A percentile compares a stretch with the other conserved stretches of the same genome.
These are phyloP conservation scores for Acrocalymma vagum DNA, from an alignment of 2,329 filamentous ascomycete species.

Conservation along the genomic window DNA sequence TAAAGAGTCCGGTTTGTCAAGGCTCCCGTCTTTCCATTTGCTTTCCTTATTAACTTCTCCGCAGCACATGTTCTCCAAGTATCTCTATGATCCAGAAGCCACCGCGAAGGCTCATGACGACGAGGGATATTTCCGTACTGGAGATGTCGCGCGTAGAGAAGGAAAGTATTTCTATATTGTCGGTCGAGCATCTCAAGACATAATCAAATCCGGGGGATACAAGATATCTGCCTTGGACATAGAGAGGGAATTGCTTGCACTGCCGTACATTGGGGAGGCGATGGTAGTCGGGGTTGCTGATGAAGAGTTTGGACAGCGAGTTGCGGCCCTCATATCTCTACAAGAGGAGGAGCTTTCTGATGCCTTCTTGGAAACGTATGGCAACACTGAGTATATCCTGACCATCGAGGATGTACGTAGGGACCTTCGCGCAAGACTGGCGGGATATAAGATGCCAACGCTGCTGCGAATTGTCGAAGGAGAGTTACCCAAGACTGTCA, in stretches of 20 bases:
- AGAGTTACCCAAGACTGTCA: slow-evolving; percentile 59
- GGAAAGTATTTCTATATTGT: slow-evolving; percentile 62
- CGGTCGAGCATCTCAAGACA: slow-evolving; percentile 61
- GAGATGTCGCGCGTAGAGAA: slow-evolving; percentile 51
- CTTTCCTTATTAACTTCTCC: slow-evolving; percentile 4
- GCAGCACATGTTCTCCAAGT: slow-evolving; percentile 52
- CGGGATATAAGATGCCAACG: slow-evolving; percentile 60
- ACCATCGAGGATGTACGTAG: slow-evolving; percentile 52
- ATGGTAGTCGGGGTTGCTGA: slow-evolving; percentile 63
- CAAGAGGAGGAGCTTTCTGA: slow-evolving; percentile 42
- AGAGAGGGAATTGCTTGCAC: slow-evolving; percentile 60
- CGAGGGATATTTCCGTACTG: slow-evolving; percentile 60
- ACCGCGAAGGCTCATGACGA: slow-evolving; percentile 56
- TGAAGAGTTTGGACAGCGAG: slow-evolving; percentile 63
- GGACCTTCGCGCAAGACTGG: slow-evolving; percentile 55
- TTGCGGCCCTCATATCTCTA: slow-evolving; percentile 61
- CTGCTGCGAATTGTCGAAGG: slow-evolving; percentile 53
- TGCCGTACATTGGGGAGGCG: slow-evolving; percentile 60
- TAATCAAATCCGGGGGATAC: slow-evolving; percentile 65
- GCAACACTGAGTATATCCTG: slow-evolving; percentile 28
- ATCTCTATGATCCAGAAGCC: slow-evolving; percentile 51
- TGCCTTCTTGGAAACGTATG: slow-evolving; percentile 22
- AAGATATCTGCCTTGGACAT: slow-evolving; percentile 65
- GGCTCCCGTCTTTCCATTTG: not conserved
- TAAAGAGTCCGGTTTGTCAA: slow-evolving; percentile 42